phyloP scores from a whole-genome alignment of 371 early-diverging fungal species.

The Blakeslea trispora region DNA sequence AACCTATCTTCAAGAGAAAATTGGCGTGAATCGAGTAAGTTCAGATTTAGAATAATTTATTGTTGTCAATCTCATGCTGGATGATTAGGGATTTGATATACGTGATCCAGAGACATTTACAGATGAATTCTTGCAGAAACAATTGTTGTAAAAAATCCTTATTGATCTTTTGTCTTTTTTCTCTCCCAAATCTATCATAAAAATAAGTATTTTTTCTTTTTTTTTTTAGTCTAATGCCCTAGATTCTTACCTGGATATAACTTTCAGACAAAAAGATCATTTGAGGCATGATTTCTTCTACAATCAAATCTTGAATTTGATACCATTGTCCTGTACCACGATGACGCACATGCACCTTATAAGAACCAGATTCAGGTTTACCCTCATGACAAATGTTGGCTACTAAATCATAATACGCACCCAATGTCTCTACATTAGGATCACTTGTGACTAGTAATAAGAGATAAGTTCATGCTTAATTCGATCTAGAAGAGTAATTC shows the following conservation, averaged over 20 bases:
- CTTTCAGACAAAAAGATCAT: slow-evolving; percentile 93
- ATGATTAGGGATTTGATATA: slow-evolving; percentile 55
- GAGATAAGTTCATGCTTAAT: neutral
- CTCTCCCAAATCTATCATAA: slow-evolving; percentile 34
- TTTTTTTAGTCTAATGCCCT: neutral
- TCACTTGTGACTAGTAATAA: slow-evolving; percentile 47
- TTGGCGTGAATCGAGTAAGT: slow-evolving; percentile 54
- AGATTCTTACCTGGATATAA: slow-evolving; percentile 82
- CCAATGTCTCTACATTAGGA: slow-evolving; percentile 47
- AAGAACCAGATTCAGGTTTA: slow-evolving; percentile 68
- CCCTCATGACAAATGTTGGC: slow-evolving; percentile 95
- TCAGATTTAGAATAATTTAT: neutral
- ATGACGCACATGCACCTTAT: slow-evolving; percentile 82
- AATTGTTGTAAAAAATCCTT: slow-evolving; percentile 11
- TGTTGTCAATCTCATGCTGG: no score
- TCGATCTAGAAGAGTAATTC: neutral
- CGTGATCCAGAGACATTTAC: slow-evolving; percentile 57
- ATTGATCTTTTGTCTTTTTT: slow-evolving; percentile 11
- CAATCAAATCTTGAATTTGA: slow-evolving; percentile 91
- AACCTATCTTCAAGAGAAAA: slow-evolving; percentile 59
- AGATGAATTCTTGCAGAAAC: slow-evolving; percentile 51
- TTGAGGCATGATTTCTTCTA: slow-evolving; percentile 92
- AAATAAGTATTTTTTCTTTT: no score
- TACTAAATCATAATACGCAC: slow-evolving; percentile 79
- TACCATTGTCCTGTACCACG: slow-evolving; percentile 91